Evolutionary conservation across 1,139 yeast genomes (phyloP).

Genomic region (Hemisphaericaspora subhashii): DNA sequence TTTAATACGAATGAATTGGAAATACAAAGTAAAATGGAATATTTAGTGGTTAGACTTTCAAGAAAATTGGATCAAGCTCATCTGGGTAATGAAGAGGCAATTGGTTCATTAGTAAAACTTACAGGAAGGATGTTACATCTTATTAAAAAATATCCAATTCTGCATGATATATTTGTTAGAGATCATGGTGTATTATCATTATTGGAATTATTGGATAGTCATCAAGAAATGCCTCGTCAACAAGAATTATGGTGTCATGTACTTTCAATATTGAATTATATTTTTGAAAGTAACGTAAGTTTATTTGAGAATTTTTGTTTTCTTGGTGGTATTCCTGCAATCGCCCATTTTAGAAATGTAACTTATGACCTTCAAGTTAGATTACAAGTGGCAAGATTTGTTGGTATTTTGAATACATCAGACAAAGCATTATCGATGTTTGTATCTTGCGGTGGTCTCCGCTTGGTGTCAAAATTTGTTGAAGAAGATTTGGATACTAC

Average conservation of each 20-base stretch:
- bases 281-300: slow-evolving; percentile 35
- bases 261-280: slow-evolving; percentile 39
- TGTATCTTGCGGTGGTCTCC: slow-evolving; percentile 57
- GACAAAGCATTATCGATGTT: slow-evolving; percentile 48
- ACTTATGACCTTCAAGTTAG: slow-evolving; percentile 39
- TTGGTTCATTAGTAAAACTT: slow-evolving; percentile 32
- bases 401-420: slow-evolving; percentile 38
- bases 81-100: slow-evolving; percentile 32
- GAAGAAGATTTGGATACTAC: slow-evolving; percentile 53
- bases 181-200: slow-evolving; percentile 52
- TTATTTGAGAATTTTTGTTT: slow-evolving; percentile 53
- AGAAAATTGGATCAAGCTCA: slow-evolving; percentile 33
- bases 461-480: slow-evolving; percentile 49
- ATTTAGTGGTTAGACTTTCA: slow-evolving; percentile 34
- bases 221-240: slow-evolving; percentile 30
- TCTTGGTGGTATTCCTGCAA: slow-evolving; percentile 57
- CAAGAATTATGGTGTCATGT: slow-evolving; percentile 43
- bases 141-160: slow-evolving; percentile 42
- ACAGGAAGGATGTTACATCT: slow-evolving; percentile 44
- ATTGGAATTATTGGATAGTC: slow-evolving; percentile 47
- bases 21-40: slow-evolving; percentile 45
- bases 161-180: slow-evolving; percentile 44
- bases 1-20: slow-evolving; percentile 47
- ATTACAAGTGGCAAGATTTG: slow-evolving; percentile 44
- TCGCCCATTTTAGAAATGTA: slow-evolving; percentile 43